Evolutionary conservation across 2,329 filamentous ascomycete genomes (phyloP).

Genomic region (Aspergillus ibericus): DNA sequence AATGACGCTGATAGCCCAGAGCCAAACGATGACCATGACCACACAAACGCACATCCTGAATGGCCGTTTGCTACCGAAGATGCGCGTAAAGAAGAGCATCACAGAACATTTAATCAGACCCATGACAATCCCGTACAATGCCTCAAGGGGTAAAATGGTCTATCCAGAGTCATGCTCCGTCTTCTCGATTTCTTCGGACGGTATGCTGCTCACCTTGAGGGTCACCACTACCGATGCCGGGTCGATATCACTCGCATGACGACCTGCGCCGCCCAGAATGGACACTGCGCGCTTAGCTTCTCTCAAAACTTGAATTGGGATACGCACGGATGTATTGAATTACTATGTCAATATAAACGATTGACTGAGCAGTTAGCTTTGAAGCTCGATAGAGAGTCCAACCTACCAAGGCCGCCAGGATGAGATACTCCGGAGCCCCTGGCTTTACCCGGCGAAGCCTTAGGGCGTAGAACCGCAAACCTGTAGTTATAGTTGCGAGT

Average conservation of each 20-base stretch:
- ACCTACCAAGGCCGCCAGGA: background rate
- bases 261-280: background rate
- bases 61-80: conserved; percentile 27
- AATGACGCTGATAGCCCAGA: no score
- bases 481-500: background rate
- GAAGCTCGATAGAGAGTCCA: background rate
- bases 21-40: no score
- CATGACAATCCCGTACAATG: conserved; percentile 25
- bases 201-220: background rate
- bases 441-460: background rate
- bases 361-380: background rate
- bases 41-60: conserved; percentile 25
- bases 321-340: background rate
- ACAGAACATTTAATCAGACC: conserved; percentile 26
- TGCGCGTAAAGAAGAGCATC: conserved; percentile 26
- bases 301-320: background rate
- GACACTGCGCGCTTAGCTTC: background rate
- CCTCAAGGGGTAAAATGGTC: conserved; percentile 6
- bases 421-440: background rate
- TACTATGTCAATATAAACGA: background rate
- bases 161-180: background rate
- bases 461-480: background rate
- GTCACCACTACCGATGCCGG: background rate
- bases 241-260: background rate
- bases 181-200: background rate